Percentiles rank a stretch among this genome's conserved stretches.
Evolutionary conservation across 2,329 filamentous ascomycete species (phyloP).

Genomic region (Lithohypha guttulata): DNA sequence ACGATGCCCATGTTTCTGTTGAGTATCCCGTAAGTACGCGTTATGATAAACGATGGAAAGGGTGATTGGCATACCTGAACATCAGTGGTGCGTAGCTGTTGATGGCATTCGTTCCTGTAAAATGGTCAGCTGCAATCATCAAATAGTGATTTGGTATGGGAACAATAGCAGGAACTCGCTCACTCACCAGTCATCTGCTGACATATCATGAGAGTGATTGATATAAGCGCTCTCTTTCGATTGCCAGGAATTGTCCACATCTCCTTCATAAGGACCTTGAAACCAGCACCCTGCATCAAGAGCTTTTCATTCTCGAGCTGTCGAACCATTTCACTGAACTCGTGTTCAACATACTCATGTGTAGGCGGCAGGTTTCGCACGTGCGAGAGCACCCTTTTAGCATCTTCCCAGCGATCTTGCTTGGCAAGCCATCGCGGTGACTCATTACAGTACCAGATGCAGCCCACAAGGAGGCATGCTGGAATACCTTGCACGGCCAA

Average conservation of each 20-base stretch:
- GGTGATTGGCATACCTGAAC: too few species aligned
- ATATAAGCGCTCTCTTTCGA: conserved; percentile 44
- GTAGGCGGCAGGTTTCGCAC: conserved; percentile 45
- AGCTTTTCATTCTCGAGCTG: conserved; percentile 54
- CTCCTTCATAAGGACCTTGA: conserved; percentile 52
- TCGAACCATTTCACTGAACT: conserved; percentile 50
- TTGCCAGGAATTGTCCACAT: conserved; percentile 50
- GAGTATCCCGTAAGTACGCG: too few species aligned
- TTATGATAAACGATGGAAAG: too few species aligned
- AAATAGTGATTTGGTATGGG: too few species aligned
- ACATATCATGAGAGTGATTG: conserved; percentile 43
- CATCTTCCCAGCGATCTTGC: conserved; percentile 57
- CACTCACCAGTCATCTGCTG: conserved; percentile 42
- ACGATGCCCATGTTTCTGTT: conserved; percentile 51
- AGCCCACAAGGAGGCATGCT: conserved; percentile 47
- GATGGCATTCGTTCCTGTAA: conserved; percentile 41
- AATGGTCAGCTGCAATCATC: not conserved
- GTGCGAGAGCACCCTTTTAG: conserved; percentile 44
- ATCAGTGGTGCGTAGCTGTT: conserved; percentile 53
- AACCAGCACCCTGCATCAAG: conserved; percentile 41
- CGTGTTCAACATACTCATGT: conserved; percentile 47
- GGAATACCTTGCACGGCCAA: conserved; percentile 55
- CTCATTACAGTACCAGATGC: conserved; percentile 55
- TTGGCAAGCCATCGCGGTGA: conserved; percentile 59
- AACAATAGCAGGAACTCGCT: too few species aligned